phyloP scores from a whole-genome alignment of 2,329 filamentous ascomycete genomes.

The Calonectria fujianensis region DNA sequence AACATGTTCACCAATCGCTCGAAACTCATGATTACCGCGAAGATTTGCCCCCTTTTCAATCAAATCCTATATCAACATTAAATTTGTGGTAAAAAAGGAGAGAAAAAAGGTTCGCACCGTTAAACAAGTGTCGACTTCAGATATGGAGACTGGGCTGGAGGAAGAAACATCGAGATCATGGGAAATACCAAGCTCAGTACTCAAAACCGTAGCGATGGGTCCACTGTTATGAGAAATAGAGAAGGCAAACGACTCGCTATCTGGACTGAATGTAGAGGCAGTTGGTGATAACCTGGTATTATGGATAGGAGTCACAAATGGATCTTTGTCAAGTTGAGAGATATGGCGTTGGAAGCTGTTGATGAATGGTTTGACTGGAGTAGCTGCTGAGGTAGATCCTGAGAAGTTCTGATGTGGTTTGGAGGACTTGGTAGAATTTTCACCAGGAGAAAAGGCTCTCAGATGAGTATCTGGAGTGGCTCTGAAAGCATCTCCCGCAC shows the following conservation, averaged over 20 bases:
- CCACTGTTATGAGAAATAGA: conserved; percentile 48
- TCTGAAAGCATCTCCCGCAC: conserved; percentile 73
- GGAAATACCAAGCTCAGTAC: conserved; percentile 67
- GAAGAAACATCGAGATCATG: conserved; percentile 66
- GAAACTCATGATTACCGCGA: conserved; percentile 62
- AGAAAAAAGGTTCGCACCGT: conserved; percentile 60
- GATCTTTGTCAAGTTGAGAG: conserved; percentile 67
- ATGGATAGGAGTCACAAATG: conserved; percentile 68
- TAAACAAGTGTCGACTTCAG: conserved; percentile 67
- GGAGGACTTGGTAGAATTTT: conserved; percentile 67
- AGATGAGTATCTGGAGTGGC: conserved; percentile 79
- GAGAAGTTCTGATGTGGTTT: conserved; percentile 60
- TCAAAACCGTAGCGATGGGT: conserved; percentile 62
- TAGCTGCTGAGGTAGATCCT: conserved; percentile 55
- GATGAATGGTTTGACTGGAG: conserved; percentile 52
- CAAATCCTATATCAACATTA: conserved; percentile 61
- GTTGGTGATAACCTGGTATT: conserved; percentile 76
- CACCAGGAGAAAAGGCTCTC: conserved; percentile 79
- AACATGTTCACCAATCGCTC: conserved; percentile 64
- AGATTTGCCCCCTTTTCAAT: conserved; percentile 58
- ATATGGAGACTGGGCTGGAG: conserved; percentile 53
- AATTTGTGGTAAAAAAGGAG: background rate
- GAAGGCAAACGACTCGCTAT: conserved; percentile 41
- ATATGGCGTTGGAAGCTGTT: conserved; percentile 52
- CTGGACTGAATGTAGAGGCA: conserved; percentile 77